A percentile compares a stretch with the other conserved stretches of the same genome.
Conservation (phyloP, 768 basidiomycete genomes). For the Leccinum subgranulosum region DNA sequence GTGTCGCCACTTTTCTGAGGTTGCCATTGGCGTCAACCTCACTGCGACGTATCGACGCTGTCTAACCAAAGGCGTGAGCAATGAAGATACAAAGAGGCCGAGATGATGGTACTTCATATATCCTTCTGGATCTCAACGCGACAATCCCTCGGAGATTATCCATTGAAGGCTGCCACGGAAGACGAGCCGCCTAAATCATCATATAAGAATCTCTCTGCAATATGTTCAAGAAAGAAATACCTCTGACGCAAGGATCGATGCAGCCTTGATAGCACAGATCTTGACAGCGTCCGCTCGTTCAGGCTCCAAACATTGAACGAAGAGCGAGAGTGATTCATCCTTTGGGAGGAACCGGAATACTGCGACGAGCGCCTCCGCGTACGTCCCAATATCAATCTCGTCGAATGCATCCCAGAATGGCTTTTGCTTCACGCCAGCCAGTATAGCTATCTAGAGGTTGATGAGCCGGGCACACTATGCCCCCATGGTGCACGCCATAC, state of each 20-base stretch:
- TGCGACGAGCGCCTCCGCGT: conserved; percentile 70
- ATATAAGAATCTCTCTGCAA: conserved; percentile 8
- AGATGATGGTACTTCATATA: conserved; percentile 49
- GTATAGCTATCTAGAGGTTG: conserved; percentile 20
- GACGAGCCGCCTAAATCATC: conserved; percentile 42
- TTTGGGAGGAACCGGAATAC: conserved; percentile 68
- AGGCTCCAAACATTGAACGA: conserved; percentile 64
- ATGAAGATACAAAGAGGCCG: conserved; percentile 1
- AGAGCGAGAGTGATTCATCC: conserved; percentile 58
- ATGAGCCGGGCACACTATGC: not conserved
- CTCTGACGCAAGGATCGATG: conserved; percentile 65
- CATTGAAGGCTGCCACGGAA: conserved; percentile 56
- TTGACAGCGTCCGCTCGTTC: conserved; percentile 82
- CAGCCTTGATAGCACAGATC: conserved; percentile 71
- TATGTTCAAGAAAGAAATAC: conserved; percentile 32
- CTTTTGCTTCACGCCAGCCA: conserved; percentile 37
- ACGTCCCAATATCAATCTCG: conserved; percentile 72
- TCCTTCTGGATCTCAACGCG: conserved; percentile 46
- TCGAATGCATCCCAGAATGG: conserved; percentile 73
- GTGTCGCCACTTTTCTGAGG: conserved; percentile 46
- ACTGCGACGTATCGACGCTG: conserved; percentile 48
- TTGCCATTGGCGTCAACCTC: conserved; percentile 61
- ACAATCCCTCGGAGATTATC: conserved; percentile 45
- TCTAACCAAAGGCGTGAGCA: conserved; percentile 34
- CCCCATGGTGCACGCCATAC: conserved; percentile 37